Evolutionary conservation across 495 filamentous ascomycete genomes (phyloP), one percentile per base, ranked within the genome.

Genomic region (Trichocladium uniseriatum): DNA sequence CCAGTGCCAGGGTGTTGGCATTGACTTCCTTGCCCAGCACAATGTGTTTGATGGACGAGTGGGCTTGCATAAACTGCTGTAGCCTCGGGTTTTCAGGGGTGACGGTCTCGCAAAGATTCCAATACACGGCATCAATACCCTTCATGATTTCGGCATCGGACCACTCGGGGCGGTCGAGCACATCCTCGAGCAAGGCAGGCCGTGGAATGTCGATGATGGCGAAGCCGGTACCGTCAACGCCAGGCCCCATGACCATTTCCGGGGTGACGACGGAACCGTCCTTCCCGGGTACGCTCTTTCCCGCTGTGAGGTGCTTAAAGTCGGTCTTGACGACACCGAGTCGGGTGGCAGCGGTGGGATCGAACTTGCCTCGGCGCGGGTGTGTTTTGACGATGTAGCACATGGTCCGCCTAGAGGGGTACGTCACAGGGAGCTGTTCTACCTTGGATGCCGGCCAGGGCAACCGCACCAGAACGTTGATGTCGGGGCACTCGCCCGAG

Each of bases 341-440:
- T 34, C 62, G 64, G 42, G 54, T 64, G 0, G 90, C 94, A 51
- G 69, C 77, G n/a, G 71, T 49, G 5, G 75, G 61, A 20, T 83
- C 69, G 60, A 99, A 96, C 58, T 83, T 90, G 13, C 92, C 92
- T 21, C 91, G 78, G 31, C 82, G 71, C 37, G 78, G 72, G 49
- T 90, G 80, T 27, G 71, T 79, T 40, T 83, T 83, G 45, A 95
- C 71, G 56, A 99, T 80, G 61, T 97, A 99, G 38, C 81, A 94
- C 43, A 95, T 66, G 10, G 90, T 81, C 31, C 83, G 79, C 11
- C 63, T 62, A 2, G 78, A 78, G 11, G 79, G 81, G 29, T 68
- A 65, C 0, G 89, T 85, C 4, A 69, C 65, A 5, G 90, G 91
- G 1, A 95, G 72, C 10, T 52, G 64, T 2, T 75, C 61, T 13